Percentiles rank a stretch among this genome's conserved stretches.
These are phyloP conservation scores for Teunomyces atbi DNA, from an alignment of 805 yeast genomes.

Conservation along the genomic window DNA sequence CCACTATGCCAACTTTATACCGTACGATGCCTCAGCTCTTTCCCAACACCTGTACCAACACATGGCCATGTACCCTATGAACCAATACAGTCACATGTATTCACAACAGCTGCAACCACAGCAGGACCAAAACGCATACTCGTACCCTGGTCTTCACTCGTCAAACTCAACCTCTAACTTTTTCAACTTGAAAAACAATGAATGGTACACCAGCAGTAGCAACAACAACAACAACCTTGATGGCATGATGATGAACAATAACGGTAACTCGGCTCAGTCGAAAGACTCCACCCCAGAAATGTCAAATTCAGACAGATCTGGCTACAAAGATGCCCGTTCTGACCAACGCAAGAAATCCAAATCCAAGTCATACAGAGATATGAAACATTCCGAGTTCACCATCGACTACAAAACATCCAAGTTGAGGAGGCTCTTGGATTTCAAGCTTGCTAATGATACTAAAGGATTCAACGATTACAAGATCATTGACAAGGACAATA, in stretches of 20 bases:
- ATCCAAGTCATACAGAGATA: constrained; percentile 10
- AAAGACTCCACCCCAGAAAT: constrained; percentile 1
- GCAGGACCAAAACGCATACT: constrained; percentile 4
- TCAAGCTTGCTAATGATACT: constrained; percentile 18
- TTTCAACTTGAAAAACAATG: constrained; percentile 1
- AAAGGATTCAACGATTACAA: constrained; percentile 12
- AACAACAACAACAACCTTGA: not conserved
- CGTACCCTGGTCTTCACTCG: constrained; percentile 6
- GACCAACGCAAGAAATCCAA: constrained; percentile 5
- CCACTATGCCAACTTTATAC: constrained; percentile 28
- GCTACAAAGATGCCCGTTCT: not conserved
- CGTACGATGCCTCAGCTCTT: constrained; percentile 8
- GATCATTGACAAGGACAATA: constrained; percentile 29
- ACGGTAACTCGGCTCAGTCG: not conserved
- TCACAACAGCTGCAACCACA: constrained; percentile 7
- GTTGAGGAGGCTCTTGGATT: constrained; percentile 28
- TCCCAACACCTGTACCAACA: constrained; percentile 3
- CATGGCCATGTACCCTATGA: constrained; percentile 2
- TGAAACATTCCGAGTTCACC: constrained; percentile 13
- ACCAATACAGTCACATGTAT: not conserved
- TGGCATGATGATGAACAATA: not conserved
- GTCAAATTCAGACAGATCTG: constrained; percentile 1
- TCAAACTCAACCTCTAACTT: constrained; percentile 8
- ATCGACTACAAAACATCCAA: constrained; percentile 28
- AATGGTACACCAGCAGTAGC: not conserved